These are phyloP conservation scores for Capronia epimyces DNA, from an alignment of 2,329 filamentous ascomycete genomes.

Conservation along the genomic window DNA sequence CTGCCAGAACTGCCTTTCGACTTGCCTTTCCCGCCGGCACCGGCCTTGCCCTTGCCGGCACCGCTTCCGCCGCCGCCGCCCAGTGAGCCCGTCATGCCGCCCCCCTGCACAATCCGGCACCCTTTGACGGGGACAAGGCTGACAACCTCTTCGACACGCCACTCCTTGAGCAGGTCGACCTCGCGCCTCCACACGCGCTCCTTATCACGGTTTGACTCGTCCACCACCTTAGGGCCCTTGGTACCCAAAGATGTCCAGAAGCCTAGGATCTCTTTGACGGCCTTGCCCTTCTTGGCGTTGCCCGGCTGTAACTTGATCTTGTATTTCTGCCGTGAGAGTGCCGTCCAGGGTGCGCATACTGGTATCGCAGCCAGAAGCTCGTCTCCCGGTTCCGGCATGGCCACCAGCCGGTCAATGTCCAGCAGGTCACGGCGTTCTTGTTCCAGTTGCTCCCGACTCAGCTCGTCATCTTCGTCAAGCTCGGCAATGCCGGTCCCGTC, in stretches of 20 bases:
- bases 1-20: slow-evolving; percentile 6
- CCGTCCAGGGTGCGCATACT: slow-evolving; percentile 59
- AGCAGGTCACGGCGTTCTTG: slow-evolving; percentile 45
- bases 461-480: slow-evolving; percentile 54
- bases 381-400: slow-evolving; percentile 72
- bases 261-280: slow-evolving; percentile 81
- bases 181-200: slow-evolving; percentile 49
- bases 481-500: slow-evolving; percentile 42
- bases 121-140: slow-evolving; percentile 76
- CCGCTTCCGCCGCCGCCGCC: slow-evolving; percentile 34
- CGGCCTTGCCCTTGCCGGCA: slow-evolving; percentile 10
- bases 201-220: slow-evolving; percentile 49
- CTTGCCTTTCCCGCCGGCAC: slow-evolving; percentile 8
- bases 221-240: slow-evolving; percentile 44
- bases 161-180: slow-evolving; percentile 72
- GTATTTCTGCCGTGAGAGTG: slow-evolving; percentile 70
- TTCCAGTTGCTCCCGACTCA: slow-evolving; percentile 44
- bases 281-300: slow-evolving; percentile 85
- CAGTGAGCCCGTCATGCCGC: slow-evolving; percentile 43
- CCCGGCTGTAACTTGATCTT: slow-evolving; percentile 93
- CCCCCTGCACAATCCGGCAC: slow-evolving; percentile 70
- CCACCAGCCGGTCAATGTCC: slow-evolving; percentile 66
- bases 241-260: slow-evolving; percentile 52
- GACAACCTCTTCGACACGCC: slow-evolving; percentile 76
- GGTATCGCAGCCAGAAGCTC: slow-evolving; percentile 60